Percentiles rank a stretch among this genome's conserved stretches.
phyloP scores from a whole-genome alignment of 352 stramenopile species.

The Thraustotheca clavata region DNA sequence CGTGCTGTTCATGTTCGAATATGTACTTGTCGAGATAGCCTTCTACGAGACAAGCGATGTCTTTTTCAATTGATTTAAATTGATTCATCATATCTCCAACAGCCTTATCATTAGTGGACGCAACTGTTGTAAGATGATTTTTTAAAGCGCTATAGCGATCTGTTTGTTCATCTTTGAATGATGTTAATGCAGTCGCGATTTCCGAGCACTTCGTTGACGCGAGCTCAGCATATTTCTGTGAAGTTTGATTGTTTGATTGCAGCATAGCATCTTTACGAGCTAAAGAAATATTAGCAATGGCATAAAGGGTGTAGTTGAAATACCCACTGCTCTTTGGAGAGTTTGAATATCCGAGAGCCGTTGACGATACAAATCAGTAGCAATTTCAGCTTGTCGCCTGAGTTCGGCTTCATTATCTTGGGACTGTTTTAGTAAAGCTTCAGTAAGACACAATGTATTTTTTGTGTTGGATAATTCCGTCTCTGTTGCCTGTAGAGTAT shows the following conservation, averaged over 20 bases:
- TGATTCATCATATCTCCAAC: not conserved
- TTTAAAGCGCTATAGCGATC: not conserved
- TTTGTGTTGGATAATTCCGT: conserved; percentile 18
- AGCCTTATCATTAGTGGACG: not conserved
- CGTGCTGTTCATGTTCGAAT: not conserved
- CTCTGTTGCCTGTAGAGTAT: conserved; percentile 22
- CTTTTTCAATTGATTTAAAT: not conserved
- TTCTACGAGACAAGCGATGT: not conserved
- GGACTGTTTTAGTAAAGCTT: not conserved
- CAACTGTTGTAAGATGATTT: not conserved
- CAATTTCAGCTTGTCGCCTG: conserved; percentile 18
- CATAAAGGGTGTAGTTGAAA: conserved; percentile 1
- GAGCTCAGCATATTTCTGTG: not conserved
- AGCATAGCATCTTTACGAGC: conserved; percentile 21
- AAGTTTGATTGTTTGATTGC: conserved; percentile 16
- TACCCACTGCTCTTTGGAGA: conserved; percentile 21
- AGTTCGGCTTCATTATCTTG: conserved; percentile 23
- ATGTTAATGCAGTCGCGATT: not conserved
- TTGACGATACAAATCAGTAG: conserved; percentile 19
- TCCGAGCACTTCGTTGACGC: not conserved
- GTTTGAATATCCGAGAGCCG: conserved; percentile 4
- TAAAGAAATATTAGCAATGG: conserved; percentile 19
- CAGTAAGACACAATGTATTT: conserved; percentile 20
- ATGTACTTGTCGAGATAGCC: not conserved
- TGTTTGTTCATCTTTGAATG: conserved; percentile 1